Evolutionary conservation across 2,329 filamentous ascomycete genomes (phyloP), one percentile per base, ranked within the genome.

Genomic region (Paracoccidioides brasiliensis): DNA sequence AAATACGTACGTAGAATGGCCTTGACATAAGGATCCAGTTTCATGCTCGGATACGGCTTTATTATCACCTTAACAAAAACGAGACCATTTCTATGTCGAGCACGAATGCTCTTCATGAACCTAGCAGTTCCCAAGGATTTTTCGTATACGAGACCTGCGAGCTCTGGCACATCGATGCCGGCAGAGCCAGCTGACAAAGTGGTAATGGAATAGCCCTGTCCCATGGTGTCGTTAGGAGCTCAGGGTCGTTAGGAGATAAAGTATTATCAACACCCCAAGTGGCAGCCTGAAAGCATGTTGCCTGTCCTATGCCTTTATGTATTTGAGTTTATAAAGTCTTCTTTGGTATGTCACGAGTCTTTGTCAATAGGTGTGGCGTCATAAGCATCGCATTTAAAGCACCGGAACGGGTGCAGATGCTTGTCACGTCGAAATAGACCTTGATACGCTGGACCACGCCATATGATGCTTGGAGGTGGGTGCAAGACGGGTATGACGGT

Each of bases 51-150:
- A 67, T 90, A 94, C 3, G 90, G 90, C 72, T 98, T 98, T 70
- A 94, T 88, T 56, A 95, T 85, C 35, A 95, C 86, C 73, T 97
- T 97, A 67, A 94, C 90, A 55, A 97, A 84, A 15, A 95, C 90
- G 43, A 96, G 78, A 55, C 93, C 91, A 76, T 95, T 87, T 64
- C 86, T 86, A 68, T 95, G 88, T 52, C 90, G 81, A 30, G 91
- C 93, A 61, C 91, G 83, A 61, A 97, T 90, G 60, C 88, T 93
- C 72, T 97, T 96, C 85, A 98, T 93, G 66, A 98, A 96, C 41
- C 93, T 84, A 30, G 89, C 90, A 62, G 86, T 89, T 50, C 91
- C 91, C 66, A 98, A 82, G 40, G 89, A 89, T 72, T 86, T 90
- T 72, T 98, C 93, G 74, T 96, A 95, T 41, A 85, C 83, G 57